A percentile compares a stretch with the other conserved stretches of the same genome.
Evolutionary conservation across 1,284 basidiomycete genomes (phyloP).

Genomic region (Schizophyllum amplum): DNA sequence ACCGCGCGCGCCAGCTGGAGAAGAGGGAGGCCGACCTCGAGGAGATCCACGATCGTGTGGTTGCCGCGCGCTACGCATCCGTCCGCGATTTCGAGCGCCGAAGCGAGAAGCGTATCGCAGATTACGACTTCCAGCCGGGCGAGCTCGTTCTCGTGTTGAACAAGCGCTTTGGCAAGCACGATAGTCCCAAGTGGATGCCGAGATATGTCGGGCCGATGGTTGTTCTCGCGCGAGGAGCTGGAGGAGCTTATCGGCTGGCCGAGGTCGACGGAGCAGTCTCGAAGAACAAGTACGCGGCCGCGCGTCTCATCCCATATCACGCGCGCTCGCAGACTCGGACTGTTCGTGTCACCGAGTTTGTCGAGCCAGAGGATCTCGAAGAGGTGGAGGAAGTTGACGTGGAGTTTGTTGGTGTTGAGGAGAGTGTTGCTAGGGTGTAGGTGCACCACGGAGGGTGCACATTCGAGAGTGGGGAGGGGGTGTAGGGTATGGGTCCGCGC

Average conservation of each 20-base stretch:
- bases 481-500: not conserved
- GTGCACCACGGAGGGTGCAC: not conserved
- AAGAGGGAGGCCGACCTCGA: slow-evolving; percentile 3
- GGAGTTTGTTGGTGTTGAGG: not conserved
- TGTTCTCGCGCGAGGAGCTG: slow-evolving; percentile 10
- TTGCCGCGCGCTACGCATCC: not conserved
- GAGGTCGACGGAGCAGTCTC: slow-evolving; percentile 16
- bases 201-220: slow-evolving; percentile 17
- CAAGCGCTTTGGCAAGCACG: slow-evolving; percentile 11
- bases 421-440: not conserved
- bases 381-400: not conserved
- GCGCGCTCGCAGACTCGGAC: not conserved
- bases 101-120: slow-evolving; percentile 2
- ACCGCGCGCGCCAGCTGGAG: slow-evolving; percentile 1
- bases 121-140: slow-evolving; percentile 15
- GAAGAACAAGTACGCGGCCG: slow-evolving; percentile 10
- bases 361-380: slow-evolving; percentile 4
- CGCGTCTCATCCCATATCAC: slow-evolving; percentile 15
- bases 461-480: not conserved
- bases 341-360: slow-evolving; percentile 5
- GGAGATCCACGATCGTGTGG: slow-evolving; percentile 1
- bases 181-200: slow-evolving; percentile 9
- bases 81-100: not conserved
- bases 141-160: slow-evolving; percentile 15
- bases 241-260: slow-evolving; percentile 14